A percentile compares a stretch with the other conserved stretches of the same genome.
These are phyloP conservation scores for Coemansia sp. DNA, from an alignment of 192 early-diverging fungal genomes.

Conservation along the genomic window DNA sequence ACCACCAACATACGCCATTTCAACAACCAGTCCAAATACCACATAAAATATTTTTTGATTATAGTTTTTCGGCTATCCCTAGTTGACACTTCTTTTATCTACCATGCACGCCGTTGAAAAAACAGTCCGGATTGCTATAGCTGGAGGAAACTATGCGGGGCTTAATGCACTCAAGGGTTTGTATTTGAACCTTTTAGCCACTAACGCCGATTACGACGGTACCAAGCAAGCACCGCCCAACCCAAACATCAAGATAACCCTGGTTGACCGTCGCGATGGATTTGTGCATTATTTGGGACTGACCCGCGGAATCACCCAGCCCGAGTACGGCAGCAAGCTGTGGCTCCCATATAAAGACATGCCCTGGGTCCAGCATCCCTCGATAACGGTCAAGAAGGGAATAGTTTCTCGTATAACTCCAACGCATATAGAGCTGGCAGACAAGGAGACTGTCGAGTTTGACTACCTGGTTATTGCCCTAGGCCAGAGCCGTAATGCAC, in stretches of 20 bases:
- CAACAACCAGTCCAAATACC: not conserved
- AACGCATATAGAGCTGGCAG: constrained; percentile 23
- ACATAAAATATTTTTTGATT: not conserved
- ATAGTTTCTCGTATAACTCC: constrained; percentile 26
- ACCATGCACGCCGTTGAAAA: constrained; percentile 18
- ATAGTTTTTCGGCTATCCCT: too few species aligned
- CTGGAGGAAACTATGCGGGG: constrained; percentile 48
- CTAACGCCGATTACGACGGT: constrained; percentile 34
- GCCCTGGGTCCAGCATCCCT: constrained; percentile 38
- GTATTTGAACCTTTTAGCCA: constrained; percentile 34
- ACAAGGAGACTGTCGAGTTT: constrained; percentile 23
- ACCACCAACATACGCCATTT: not conserved
- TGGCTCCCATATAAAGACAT: constrained; percentile 28
- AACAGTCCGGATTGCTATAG: constrained; percentile 37
- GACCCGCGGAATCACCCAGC: constrained; percentile 28
- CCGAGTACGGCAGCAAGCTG: constrained; percentile 27
- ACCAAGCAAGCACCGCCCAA: constrained; percentile 35
- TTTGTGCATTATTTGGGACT: constrained; percentile 42
- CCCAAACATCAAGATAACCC: constrained; percentile 33
- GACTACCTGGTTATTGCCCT: constrained; percentile 44
- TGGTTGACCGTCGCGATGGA: constrained; percentile 36
- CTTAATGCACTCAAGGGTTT: constrained; percentile 28
- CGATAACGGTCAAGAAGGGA: constrained; percentile 20
- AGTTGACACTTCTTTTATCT: not conserved
- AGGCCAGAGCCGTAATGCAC: constrained; percentile 31